Percentiles rank a stretch among this genome's conserved stretches.
These are phyloP conservation scores for Xylaria sp. DNA, from an alignment of 2,329 filamentous ascomycete species.

Conservation along the genomic window DNA sequence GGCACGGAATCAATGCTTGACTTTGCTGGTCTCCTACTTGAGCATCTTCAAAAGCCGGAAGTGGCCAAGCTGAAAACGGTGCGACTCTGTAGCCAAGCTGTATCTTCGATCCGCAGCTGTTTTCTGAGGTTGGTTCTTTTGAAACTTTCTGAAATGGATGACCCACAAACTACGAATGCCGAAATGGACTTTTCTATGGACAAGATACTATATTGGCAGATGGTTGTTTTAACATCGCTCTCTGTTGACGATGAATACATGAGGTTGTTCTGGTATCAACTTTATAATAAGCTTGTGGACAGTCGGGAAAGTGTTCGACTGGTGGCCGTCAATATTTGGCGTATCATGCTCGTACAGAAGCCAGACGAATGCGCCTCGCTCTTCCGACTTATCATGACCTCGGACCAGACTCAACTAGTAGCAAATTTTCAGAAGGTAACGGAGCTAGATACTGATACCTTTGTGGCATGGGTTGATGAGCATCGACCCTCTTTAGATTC, in stretches of 20 bases:
- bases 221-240: slow-evolving; percentile 82
- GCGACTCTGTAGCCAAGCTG: slow-evolving; percentile 87
- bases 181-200: slow-evolving; percentile 80
- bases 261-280: slow-evolving; percentile 88
- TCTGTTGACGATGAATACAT: slow-evolving; percentile 84
- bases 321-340: slow-evolving; percentile 84
- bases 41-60: slow-evolving; percentile 89
- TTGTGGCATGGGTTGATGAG: slow-evolving; percentile 87
- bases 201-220: slow-evolving; percentile 95
- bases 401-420: slow-evolving; percentile 77
- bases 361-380: slow-evolving; percentile 82
- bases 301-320: slow-evolving; percentile 73
- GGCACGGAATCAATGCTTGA: slow-evolving; percentile 86
- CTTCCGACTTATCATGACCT: slow-evolving; percentile 75
- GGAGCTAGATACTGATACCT: slow-evolving; percentile 88
- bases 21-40: slow-evolving; percentile 84
- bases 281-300: slow-evolving; percentile 89
- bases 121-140: slow-evolving; percentile 84
- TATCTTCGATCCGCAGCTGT: slow-evolving; percentile 78
- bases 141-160: slow-evolving; percentile 84
- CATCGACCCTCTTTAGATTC: slow-evolving; percentile 81
- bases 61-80: slow-evolving; percentile 85
- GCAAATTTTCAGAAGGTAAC: slow-evolving; percentile 85
- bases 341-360: slow-evolving; percentile 94
- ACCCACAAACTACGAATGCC: slow-evolving; percentile 66